Conservation (phyloP, 306 rosid species). For the Ormosia semicastrata region DNA sequence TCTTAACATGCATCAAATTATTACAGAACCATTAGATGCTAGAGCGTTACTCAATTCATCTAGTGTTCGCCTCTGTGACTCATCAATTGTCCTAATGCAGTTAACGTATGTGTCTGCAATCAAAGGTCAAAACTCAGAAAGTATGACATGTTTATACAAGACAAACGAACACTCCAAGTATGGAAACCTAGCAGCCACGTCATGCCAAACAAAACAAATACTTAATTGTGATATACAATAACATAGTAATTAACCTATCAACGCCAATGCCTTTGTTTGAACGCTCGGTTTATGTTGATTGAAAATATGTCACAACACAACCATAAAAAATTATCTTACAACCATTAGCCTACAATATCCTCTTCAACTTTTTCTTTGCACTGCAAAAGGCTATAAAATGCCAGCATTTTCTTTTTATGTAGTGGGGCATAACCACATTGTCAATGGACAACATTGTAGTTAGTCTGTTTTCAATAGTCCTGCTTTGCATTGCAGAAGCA, state of each 20-base stretch:
- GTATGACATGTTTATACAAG: neutral
- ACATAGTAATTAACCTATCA: neutral
- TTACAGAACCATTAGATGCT: no score
- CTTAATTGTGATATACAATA: neutral
- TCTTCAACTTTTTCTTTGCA: neutral
- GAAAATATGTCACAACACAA: neutral
- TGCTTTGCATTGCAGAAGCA: conserved; percentile 13
- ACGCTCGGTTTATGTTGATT: neutral
- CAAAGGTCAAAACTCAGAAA: neutral
- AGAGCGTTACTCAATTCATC: no score
- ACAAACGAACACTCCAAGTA: neutral
- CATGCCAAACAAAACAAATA: neutral
- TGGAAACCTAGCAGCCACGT: conserved; percentile 7
- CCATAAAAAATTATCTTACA: neutral
- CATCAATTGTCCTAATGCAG: neutral
- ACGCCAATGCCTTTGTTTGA: neutral
- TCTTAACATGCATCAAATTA: no score
- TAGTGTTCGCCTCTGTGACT: neutral
- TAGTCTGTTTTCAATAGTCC: conserved; percentile 15
- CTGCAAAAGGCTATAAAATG: neutral
- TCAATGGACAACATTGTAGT: conserved; percentile 15
- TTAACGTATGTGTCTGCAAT: neutral
- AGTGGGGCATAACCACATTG: neutral
- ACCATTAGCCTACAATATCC: neutral
- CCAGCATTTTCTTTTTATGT: neutral